Base-by-base conservation (phyloP, 805 yeast genomes). In the Monosporozyma unispora region DNA sequence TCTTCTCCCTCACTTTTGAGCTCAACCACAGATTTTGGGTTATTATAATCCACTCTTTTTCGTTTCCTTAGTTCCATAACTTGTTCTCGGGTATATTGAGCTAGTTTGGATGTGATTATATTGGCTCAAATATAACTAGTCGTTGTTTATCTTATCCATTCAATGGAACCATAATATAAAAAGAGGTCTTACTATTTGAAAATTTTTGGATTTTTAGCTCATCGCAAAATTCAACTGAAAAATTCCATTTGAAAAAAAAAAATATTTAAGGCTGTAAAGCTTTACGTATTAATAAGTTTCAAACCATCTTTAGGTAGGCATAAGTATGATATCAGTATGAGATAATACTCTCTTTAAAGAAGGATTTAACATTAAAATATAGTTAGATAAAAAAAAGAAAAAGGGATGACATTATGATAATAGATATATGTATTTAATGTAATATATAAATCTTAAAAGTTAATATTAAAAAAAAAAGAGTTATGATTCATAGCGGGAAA, bases 21-120 rank as follows among this genome's bases (percentile, higher is more conserved):
- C 4, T 18, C n/a, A 21, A 39, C 2, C 14, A 11, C 42, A 23
- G 46, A 12, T 21, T 19, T 33, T 2, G 46, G 31, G 18, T 40
- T 47, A n/a, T 11, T 27, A 19, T 54, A 54, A 35, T 54, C 51
- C 1, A 54, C 48, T 29, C 50, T 54, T 49, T 50, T 52, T 11
- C 55, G 43, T 44, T 52, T 53, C 35, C 57, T 45, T 14, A 54
- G 23, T 21, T 43, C 29, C 49, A 44, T 42, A 21, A n/a, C 22
- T 16, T 10, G 43, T 44, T 10, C 25, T 12, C 6, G 8, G n/a
- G 14, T 31, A 31, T 11, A 12, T 2, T 31, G 16, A 14, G 35
- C 4, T 12, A 16, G 14, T 23, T 37, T 37, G n/a, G n/a, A n/a
- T n/a, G n/a, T n/a, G n/a, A n/a, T n/a, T n/a, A n/a, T n/a, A n/a